A percentile compares a stretch with the other conserved stretches of the same genome.
phyloP scores from a whole-genome alignment of 345 rosid species.

The Tarenaya hassleriana region DNA sequence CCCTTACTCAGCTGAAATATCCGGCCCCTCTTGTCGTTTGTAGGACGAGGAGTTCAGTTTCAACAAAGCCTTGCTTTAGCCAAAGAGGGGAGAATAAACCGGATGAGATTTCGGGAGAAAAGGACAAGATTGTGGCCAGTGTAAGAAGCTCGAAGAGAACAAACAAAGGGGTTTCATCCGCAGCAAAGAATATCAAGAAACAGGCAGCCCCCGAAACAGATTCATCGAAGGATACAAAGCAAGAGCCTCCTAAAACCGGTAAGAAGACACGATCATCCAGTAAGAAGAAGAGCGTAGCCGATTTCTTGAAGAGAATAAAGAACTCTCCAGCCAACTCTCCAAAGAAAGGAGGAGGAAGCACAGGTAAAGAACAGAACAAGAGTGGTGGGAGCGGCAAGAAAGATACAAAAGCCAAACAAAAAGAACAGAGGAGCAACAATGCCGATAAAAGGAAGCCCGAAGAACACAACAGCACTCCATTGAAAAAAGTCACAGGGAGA shows the following conservation, averaged over 20 bases:
- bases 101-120: slow-evolving; percentile 34
- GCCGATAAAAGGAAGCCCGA: slow-evolving; percentile 27
- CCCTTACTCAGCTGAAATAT: slow-evolving; percentile 40
- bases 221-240: slow-evolving; percentile 21
- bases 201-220: slow-evolving; percentile 17
- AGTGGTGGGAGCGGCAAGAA: slow-evolving; percentile 28
- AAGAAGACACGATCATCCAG: slow-evolving; percentile 32
- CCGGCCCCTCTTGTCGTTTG: slow-evolving; percentile 43
- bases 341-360: slow-evolving; percentile 32
- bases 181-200: not conserved
- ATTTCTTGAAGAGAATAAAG: slow-evolving; percentile 64
- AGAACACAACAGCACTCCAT: slow-evolving; percentile 31
- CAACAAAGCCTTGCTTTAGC: slow-evolving; percentile 41
- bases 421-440: slow-evolving; percentile 31
- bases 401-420: slow-evolving; percentile 38
- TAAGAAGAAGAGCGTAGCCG: slow-evolving; percentile 60
- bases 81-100: slow-evolving; percentile 29
- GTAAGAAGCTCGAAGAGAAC: slow-evolving; percentile 56
- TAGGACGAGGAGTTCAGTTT: slow-evolving; percentile 45
- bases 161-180: slow-evolving; percentile 28
- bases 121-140: slow-evolving; percentile 45
- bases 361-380: slow-evolving; percentile 27
- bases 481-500: slow-evolving; percentile 40
- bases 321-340: slow-evolving; percentile 43
- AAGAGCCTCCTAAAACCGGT: slow-evolving; percentile 31